phyloP scores from a whole-genome alignment of 73 alveolate genomes.

The Halteria grandinella region DNA sequence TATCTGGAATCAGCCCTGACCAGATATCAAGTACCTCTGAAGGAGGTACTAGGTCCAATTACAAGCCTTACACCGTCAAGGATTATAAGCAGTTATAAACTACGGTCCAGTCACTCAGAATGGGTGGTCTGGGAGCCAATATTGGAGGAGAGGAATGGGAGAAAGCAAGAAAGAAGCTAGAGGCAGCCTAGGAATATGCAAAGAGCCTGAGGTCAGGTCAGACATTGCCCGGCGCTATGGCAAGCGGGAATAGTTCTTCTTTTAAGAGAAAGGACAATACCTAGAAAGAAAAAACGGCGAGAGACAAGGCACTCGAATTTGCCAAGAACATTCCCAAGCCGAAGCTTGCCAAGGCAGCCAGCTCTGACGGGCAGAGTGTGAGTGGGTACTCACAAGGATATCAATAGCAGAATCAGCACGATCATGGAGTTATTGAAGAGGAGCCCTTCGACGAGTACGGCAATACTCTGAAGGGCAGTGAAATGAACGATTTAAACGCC shows the following conservation, averaged over 20 bases:
- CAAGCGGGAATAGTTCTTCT: not conserved
- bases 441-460: constrained; percentile 41
- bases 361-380: not conserved
- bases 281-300: constrained; percentile 23
- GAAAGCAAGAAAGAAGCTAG: constrained; percentile 76
- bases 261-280: constrained; percentile 21
- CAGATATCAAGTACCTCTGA: not conserved
- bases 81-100: constrained; percentile 87
- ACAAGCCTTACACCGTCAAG: constrained; percentile 89
- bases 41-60: constrained; percentile 33
- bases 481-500: constrained; percentile 13
- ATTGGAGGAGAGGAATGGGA: constrained; percentile 95
- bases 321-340: constrained; percentile 80
- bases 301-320: constrained; percentile 78
- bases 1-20: no score
- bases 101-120: constrained; percentile 63
- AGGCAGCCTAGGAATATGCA: constrained; percentile 78
- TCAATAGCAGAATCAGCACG: no score
- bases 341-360: constrained; percentile 10
- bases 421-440: no score
- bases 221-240: not conserved
- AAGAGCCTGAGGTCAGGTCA: constrained; percentile 61
- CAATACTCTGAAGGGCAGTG: constrained; percentile 23
- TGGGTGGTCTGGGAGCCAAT: constrained; percentile 97
- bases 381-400: not conserved